These are phyloP conservation scores for Tilletiopsis washingtonensis DNA, from an alignment of 1,284 basidiomycete genomes.

Conservation along the genomic window DNA sequence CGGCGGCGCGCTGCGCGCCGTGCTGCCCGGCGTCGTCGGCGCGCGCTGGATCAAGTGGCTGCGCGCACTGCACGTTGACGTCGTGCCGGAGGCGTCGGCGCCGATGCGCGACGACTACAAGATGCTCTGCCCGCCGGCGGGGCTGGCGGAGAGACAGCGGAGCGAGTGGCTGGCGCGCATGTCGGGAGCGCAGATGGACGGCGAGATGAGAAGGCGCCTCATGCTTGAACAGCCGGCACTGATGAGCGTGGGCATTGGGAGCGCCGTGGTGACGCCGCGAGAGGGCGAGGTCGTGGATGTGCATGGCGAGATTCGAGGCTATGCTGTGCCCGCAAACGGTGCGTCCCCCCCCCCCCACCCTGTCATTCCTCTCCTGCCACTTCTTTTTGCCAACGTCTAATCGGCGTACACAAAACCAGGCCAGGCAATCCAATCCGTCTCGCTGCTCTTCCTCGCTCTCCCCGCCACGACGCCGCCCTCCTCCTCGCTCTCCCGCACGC, in stretches of 20 bases:
- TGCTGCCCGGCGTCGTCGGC: constrained; percentile 63
- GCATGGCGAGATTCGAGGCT: constrained; percentile 7
- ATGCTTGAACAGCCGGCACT: constrained; percentile 8
- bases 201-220: constrained; percentile 11
- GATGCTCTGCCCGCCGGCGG: constrained; percentile 46
- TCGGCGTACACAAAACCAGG: too few species aligned
- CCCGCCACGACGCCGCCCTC: constrained; percentile 7
- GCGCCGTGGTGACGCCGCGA: constrained; percentile 14
- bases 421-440: neutral
- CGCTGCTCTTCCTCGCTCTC: constrained; percentile 7
- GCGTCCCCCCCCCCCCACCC: too few species aligned
- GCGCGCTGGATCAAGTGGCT: constrained; percentile 74
- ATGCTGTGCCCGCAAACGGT: constrained; percentile 24
- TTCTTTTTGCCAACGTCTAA: too few species aligned
- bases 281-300: neutral
- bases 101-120: constrained; percentile 16
- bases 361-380: too few species aligned
- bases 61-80: constrained; percentile 44
- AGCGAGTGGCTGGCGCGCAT: constrained; percentile 8
- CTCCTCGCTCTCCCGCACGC: constrained; percentile 3
- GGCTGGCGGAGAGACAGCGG: constrained; percentile 67
- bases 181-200: constrained; percentile 1
- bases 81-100: constrained; percentile 10
- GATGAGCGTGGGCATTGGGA: constrained; percentile 17
- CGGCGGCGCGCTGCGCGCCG: constrained; percentile 60